Percentiles rank a stretch among this genome's conserved stretches.
Evolutionary conservation across 2,329 filamentous ascomycete species (phyloP).

Genomic region (Blastomyces gilchristii): DNA sequence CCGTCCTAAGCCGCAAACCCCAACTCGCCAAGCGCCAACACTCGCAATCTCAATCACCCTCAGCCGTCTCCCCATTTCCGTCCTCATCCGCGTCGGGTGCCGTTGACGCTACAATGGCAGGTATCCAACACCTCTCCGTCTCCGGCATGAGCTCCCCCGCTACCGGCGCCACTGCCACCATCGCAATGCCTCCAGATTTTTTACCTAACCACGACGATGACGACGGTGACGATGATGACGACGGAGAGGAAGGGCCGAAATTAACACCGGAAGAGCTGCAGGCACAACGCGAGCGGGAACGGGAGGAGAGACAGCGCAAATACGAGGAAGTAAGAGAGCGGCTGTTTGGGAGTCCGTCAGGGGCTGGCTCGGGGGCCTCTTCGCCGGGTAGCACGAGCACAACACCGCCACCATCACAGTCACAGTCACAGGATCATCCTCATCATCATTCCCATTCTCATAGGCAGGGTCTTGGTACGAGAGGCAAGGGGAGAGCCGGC

Average conservation of each 20-base stretch:
- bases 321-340: slow-evolving; percentile 84
- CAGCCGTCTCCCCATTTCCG: neutral
- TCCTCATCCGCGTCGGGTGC: slow-evolving; percentile 25
- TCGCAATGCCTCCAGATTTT: neutral
- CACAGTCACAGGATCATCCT: slow-evolving; percentile 12
- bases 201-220: slow-evolving; percentile 17
- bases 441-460: slow-evolving; percentile 18
- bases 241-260: slow-evolving; percentile 52
- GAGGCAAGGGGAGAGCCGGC: slow-evolving; percentile 34
- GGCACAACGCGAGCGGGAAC: slow-evolving; percentile 55
- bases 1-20: slow-evolving; percentile 75
- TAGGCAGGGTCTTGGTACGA: slow-evolving; percentile 35
- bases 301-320: slow-evolving; percentile 79
- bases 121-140: slow-evolving; percentile 39
- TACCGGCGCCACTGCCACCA: neutral
- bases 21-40: slow-evolving; percentile 42
- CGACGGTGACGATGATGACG: slow-evolving; percentile 54
- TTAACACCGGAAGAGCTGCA: slow-evolving; percentile 67
- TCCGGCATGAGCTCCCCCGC: slow-evolving; percentile 13
- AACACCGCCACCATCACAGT: slow-evolving; percentile 43
- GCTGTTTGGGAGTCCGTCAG: slow-evolving; percentile 57
- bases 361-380: slow-evolving; percentile 44
- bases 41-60: slow-evolving; percentile 39
- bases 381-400: slow-evolving; percentile 46
- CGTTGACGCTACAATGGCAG: slow-evolving; percentile 34